These are phyloP conservation scores for Zymoseptoria tritici DNA, from an alignment of 2,329 filamentous ascomycete genomes.

Conservation along the genomic window DNA sequence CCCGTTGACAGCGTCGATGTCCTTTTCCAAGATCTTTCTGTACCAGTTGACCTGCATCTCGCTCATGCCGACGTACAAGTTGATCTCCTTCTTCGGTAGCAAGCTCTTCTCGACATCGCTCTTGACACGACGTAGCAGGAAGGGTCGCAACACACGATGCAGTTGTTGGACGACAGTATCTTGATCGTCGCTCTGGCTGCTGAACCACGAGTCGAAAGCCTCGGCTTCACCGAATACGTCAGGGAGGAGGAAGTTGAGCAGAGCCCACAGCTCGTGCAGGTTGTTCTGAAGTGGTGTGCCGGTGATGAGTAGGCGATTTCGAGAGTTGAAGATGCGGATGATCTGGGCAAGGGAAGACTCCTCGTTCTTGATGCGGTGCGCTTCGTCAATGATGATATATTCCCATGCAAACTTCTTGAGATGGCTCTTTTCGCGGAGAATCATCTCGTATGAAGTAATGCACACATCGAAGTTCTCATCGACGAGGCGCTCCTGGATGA, in stretches of 20 bases:
- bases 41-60: constrained; percentile 99
- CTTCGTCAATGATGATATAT: constrained; percentile 98
- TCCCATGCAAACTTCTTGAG: constrained; percentile 98
- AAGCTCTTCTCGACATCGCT: constrained; percentile 96
- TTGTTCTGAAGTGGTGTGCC: constrained; percentile 98
- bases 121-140: constrained; percentile 92
- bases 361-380: constrained; percentile 98
- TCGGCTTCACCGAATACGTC: constrained; percentile 96
- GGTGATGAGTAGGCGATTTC: constrained; percentile 90
- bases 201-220: constrained; percentile 98
- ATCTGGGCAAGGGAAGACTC: constrained; percentile 95
- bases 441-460: constrained; percentile 99
- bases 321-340: constrained; percentile 90
- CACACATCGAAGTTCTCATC: constrained; percentile 96
- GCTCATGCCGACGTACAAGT: constrained; percentile 95
- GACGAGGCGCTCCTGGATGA: constrained; percentile 86
- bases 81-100: constrained; percentile 93
- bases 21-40: constrained; percentile 96
- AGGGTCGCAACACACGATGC: constrained; percentile 85
- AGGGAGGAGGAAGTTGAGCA: constrained; percentile 94
- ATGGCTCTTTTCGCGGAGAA: constrained; percentile 86
- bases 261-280: constrained; percentile 91
- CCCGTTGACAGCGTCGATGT: constrained; percentile 97
- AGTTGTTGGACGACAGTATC: constrained; percentile 94
- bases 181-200: constrained; percentile 78